These are phyloP conservation scores for Tylopilus sp. DNA, from an alignment of 768 basidiomycete genomes.

Conservation along the genomic window DNA sequence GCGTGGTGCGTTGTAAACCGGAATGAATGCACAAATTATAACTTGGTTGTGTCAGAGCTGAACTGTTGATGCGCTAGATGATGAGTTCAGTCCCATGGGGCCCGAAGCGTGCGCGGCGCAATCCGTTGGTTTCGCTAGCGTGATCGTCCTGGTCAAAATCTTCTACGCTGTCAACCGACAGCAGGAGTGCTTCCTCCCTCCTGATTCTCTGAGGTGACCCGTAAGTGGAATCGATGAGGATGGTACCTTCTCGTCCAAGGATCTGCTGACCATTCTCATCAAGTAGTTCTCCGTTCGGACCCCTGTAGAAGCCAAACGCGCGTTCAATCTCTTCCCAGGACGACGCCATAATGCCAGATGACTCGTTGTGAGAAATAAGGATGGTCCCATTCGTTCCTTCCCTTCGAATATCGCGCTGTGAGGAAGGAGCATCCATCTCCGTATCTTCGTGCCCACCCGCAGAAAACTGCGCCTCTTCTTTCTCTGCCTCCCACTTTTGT, in stretches of 20 bases:
- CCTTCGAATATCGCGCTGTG: slow-evolving; percentile 2
- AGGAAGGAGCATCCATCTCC: neutral
- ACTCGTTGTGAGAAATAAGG: slow-evolving; percentile 3
- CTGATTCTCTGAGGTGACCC: neutral
- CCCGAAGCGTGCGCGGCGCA: slow-evolving; percentile 14
- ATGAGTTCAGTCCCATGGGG: slow-evolving; percentile 25
- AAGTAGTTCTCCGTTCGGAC: slow-evolving; percentile 21
- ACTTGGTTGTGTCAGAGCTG: too few species aligned
- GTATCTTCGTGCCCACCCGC: slow-evolving; percentile 20
- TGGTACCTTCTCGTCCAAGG: slow-evolving; percentile 22
- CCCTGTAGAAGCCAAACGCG: slow-evolving; percentile 4
- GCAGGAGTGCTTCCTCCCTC: slow-evolving; percentile 1
- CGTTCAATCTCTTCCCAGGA: slow-evolving; percentile 1
- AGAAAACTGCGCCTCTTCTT: slow-evolving; percentile 4
- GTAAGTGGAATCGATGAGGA: slow-evolving; percentile 11
- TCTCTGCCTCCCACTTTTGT: neutral
- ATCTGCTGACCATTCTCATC: slow-evolving; percentile 17
- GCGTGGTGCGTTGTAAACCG: neutral
- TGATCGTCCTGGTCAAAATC: neutral
- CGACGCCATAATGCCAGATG: neutral
- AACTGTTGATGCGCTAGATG: neutral
- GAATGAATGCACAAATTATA: neutral
- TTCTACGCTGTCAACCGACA: neutral
- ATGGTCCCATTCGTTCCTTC: slow-evolving; percentile 7
- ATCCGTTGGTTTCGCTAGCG: neutral